Evolutionary conservation across 164 flowering plant genomes (phyloP).

Genomic region (Umbellularia californica): DNA sequence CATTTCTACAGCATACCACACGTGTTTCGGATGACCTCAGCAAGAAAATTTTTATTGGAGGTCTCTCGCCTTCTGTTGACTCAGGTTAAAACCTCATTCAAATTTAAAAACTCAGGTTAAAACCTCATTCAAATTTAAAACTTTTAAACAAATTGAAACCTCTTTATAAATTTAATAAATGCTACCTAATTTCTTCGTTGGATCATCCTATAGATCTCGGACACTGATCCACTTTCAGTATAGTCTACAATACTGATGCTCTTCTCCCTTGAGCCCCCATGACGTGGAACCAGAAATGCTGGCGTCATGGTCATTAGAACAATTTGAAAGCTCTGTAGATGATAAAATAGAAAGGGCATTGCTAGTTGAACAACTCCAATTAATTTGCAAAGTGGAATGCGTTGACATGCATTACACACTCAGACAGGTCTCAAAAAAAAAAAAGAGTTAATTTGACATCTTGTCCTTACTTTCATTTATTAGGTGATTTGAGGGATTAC

Average conservation of each 20-base stretch:
- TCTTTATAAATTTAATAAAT: not conserved
- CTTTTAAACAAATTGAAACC: not conserved
- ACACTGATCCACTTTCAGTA: not conserved
- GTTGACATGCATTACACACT: not conserved
- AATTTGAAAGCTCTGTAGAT: not conserved
- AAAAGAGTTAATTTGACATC: not conserved
- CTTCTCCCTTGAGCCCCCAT: not conserved
- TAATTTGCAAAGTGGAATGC: not conserved
- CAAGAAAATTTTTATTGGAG: conserved; percentile 47
- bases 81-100: conserved; percentile 30
- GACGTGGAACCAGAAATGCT: not conserved
- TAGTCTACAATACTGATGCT: not conserved
- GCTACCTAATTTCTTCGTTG: not conserved
- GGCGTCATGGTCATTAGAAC: not conserved
- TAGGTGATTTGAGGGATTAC: conserved; percentile 32
- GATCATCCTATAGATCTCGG: not conserved
- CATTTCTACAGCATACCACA: not conserved
- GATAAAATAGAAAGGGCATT: not conserved
- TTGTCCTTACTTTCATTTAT: conserved; percentile 10
- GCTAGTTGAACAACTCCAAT: not conserved
- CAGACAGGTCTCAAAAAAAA: not conserved
- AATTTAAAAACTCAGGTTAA: conserved; percentile 34
- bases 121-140: not conserved
- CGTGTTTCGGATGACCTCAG: conserved; percentile 14
- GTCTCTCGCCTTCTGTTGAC: conserved; percentile 41